These are phyloP conservation scores for Lepidium didymum DNA, from an alignment of 345 rosid species.

Conservation along the genomic window DNA sequence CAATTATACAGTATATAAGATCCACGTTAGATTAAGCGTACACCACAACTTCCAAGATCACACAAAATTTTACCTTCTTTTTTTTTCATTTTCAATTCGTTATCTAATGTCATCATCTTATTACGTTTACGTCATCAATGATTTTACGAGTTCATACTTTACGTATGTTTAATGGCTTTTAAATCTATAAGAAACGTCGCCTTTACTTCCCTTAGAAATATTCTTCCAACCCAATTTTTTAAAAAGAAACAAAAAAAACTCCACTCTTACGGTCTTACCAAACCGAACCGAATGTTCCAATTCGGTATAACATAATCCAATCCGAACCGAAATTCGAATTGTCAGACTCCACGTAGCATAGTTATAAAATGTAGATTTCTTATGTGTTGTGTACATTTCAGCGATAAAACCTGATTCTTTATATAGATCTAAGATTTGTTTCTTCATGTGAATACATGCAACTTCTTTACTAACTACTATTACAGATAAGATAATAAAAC, in stretches of 20 bases:
- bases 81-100: neutral
- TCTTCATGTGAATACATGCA: neutral
- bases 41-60: neutral
- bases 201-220: neutral
- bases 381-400: neutral
- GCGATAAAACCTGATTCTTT: neutral
- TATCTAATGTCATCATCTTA: conserved; percentile 4
- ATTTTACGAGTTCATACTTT: conserved; percentile 5
- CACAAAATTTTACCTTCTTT: neutral
- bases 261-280: neutral
- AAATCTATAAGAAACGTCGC: neutral
- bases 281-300: neutral
- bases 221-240: neutral
- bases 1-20: neutral
- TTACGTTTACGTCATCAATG: neutral
- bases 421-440: neutral
- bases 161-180: conserved; percentile 7
- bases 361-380: neutral
- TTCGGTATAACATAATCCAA: neutral
- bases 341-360: neutral
- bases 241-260: neutral
- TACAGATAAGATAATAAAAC: neutral
- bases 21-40: neutral
- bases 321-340: neutral
- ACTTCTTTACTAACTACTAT: neutral